Evolutionary conservation across 176 grass and related monocot genomes (phyloP).

Genomic region (Phoenix roebelenii): DNA sequence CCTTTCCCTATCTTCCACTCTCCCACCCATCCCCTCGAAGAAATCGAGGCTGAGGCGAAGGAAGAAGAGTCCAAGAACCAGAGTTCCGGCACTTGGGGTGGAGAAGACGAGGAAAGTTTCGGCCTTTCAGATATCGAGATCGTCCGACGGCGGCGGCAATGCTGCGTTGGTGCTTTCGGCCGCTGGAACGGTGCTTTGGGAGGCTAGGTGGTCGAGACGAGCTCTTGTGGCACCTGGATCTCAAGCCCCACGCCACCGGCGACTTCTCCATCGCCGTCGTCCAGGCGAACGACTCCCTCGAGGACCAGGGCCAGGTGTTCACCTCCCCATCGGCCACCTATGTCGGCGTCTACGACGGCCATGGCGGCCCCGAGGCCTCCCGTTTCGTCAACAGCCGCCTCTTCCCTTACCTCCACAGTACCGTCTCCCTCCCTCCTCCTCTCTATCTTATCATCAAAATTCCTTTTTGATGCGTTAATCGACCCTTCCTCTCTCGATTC

Average conservation of each 20-base stretch:
- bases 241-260: slow-evolving; percentile 64
- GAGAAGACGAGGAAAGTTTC: no score
- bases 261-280: slow-evolving; percentile 95
- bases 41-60: no score
- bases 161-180: background rate
- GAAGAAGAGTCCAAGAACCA: no score
- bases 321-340: slow-evolving; percentile 58
- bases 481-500: no score
- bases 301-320: slow-evolving; percentile 92
- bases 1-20: no score
- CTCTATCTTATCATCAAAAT: background rate
- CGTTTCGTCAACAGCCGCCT: slow-evolving; percentile 55
- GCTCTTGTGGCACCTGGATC: slow-evolving; percentile 78
- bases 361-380: slow-evolving; percentile 76
- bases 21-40: no score
- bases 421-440: background rate
- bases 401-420: slow-evolving; percentile 65
- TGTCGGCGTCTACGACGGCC: slow-evolving; percentile 70
- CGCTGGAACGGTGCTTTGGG: slow-evolving; percentile 55
- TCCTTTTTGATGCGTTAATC: no score
- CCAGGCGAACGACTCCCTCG: slow-evolving; percentile 65
- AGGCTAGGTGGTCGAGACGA: slow-evolving; percentile 36
- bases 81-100: no score
- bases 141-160: background rate
- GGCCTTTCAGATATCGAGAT: no score